Conservation (phyloP, 1,284 basidiomycete species). For the Ustilago cynodontis region DNA sequence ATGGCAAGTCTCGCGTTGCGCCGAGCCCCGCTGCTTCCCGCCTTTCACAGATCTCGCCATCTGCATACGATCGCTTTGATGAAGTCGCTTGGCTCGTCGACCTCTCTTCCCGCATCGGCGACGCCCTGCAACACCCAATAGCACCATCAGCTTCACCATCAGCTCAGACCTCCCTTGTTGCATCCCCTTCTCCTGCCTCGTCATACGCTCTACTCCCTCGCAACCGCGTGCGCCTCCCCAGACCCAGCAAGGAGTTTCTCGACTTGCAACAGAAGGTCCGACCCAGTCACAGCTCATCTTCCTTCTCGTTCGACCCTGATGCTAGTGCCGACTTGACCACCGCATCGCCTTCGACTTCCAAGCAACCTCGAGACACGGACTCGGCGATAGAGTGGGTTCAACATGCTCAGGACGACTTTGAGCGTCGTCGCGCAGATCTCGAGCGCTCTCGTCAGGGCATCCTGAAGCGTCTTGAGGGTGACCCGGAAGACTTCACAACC, state of each 20-base stretch:
- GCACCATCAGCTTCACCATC: neutral
- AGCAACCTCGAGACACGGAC: neutral
- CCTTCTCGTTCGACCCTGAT: constrained; percentile 11
- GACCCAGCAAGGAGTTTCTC: constrained; percentile 46
- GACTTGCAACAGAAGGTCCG: constrained; percentile 35
- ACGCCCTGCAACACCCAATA: constrained; percentile 17
- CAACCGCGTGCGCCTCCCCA: constrained; percentile 32
- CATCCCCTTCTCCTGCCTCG: constrained; percentile 15
- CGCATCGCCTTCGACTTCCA: neutral
- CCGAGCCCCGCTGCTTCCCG: constrained; percentile 8
- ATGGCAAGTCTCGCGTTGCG: neutral
- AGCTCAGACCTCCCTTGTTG: neutral
- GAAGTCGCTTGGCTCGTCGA: constrained; percentile 50
- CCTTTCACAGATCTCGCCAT: constrained; percentile 22
- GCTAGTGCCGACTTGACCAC: neutral
- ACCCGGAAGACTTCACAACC: neutral
- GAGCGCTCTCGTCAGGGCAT: constrained; percentile 23
- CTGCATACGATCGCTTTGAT: constrained; percentile 51
- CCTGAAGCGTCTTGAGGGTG: constrained; percentile 17
- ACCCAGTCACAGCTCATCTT: constrained; percentile 4
- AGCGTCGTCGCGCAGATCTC: constrained; percentile 32
- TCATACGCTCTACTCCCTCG: constrained; percentile 13
- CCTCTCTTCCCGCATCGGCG: constrained; percentile 8
- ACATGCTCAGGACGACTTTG: constrained; percentile 47
- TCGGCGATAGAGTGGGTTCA: constrained; percentile 43